Percentiles rank a stretch among this genome's conserved stretches.
Evolutionary conservation across 441 rosid species (phyloP).

Genomic region (Dalechampia spathulata): DNA sequence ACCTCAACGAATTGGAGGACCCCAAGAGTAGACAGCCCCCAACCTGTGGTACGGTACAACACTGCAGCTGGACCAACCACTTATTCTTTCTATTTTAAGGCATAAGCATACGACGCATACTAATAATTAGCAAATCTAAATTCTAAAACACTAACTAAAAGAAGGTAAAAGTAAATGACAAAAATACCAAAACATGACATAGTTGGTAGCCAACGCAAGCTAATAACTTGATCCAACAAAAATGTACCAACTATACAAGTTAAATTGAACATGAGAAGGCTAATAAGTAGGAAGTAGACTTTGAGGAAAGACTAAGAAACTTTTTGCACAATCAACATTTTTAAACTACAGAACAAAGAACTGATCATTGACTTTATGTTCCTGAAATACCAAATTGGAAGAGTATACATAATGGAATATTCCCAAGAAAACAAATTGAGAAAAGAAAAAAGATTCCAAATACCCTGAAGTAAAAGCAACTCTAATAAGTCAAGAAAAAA

Average conservation of each 20-base stretch:
- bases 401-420: slow-evolving; percentile 53
- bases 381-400: slow-evolving; percentile 30
- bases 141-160: too few relatives aligned
- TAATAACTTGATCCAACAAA: not conserved
- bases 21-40: not conserved
- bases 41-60: not conserved
- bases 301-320: not conserved
- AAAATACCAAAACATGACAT: not conserved
- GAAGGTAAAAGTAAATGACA: too few relatives aligned
- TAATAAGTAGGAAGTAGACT: not conserved
- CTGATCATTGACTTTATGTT: slow-evolving; percentile 30
- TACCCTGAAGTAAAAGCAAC: too few relatives aligned
- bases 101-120: too few relatives aligned
- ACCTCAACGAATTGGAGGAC: not conserved
- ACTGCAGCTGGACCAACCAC: not conserved
- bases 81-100: not conserved
- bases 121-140: too few relatives aligned
- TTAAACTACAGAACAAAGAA: slow-evolving; percentile 21
- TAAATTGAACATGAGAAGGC: too few relatives aligned
- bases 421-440: slow-evolving; percentile 25
- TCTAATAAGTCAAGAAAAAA: too few relatives aligned
- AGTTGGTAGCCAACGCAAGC: not conserved
- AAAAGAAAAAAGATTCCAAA: too few relatives aligned
- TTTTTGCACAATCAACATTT: not conserved
- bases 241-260: not conserved